A percentile compares a stretch with the other conserved stretches of the same genome.
These are phyloP conservation scores for Oemleria cerasiformis DNA, from an alignment of 306 rosid genomes.

Conservation along the genomic window DNA sequence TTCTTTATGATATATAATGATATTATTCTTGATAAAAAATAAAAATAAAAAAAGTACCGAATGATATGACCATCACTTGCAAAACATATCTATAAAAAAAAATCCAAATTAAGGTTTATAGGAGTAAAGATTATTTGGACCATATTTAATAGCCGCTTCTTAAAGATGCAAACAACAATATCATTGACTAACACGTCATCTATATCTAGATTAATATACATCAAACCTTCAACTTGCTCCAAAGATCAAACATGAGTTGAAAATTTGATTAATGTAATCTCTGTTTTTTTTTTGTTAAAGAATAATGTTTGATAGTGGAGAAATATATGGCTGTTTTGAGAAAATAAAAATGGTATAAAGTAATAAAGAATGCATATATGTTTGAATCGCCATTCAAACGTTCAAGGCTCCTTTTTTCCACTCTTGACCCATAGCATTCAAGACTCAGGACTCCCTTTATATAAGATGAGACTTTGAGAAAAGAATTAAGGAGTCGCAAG, in stretches of 20 bases:
- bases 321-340: neutral
- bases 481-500: too few relatives aligned
- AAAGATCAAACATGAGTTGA: neutral
- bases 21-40: too few relatives aligned
- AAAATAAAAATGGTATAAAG: neutral
- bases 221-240: neutral
- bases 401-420: neutral
- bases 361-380: neutral
- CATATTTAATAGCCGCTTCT: too few relatives aligned
- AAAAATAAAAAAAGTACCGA: too few relatives aligned
- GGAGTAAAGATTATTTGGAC: too few relatives aligned
- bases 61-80: too few relatives aligned
- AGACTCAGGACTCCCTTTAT: neutral
- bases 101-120: too few relatives aligned
- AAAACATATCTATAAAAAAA: too few relatives aligned
- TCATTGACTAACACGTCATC: too few relatives aligned
- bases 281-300: neutral
- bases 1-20: too few relatives aligned
- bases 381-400: conserved; percentile 13
- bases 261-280: neutral
- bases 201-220: neutral
- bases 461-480: too few relatives aligned
- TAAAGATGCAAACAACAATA: too few relatives aligned
- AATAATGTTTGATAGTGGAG: neutral
- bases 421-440: conserved; percentile 8